Base-by-base conservation (phyloP, 371 early-diverging fungal genomes). In the Apophysomyces trapeziformis region DNA sequence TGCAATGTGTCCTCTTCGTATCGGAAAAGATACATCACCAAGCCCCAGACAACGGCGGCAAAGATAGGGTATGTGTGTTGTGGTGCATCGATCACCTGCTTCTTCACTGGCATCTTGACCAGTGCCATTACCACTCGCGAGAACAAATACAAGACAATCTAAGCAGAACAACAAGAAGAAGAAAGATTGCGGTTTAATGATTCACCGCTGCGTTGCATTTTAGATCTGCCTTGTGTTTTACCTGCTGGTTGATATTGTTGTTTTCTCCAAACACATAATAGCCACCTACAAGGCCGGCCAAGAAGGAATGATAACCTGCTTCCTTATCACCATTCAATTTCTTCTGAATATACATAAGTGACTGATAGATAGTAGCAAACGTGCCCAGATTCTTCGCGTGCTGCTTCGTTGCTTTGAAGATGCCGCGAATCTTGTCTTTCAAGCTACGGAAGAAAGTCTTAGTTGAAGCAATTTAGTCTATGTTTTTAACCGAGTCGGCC, bases 131-230 rank as follows among this genome's bases (percentile, higher is more conserved):
- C 79, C 46, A 96, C 90, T 37, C 99, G 88, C 16, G 97, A 95
- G 73, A 98, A 96, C 39, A 97, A 77, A 75, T 98, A 98, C 61
- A 97, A 80, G 5, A 94, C 92, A 66, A 98, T 97, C 95, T 98
- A 76, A 26, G 3, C 32, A 26, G 32, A 26, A 26, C 32, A 26
- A 26, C 32, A 26, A 2, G 3, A 26, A 21, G 1, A 21, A 26
- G 32, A 26, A 26, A 26, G 32, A 3, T 26, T 26, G 16, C 26
- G 46, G 16, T 26, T 26, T 26, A 26, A 26, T 26, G 32, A 26
- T 26, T 26, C 32, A 26, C 32, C 32, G 32, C 32, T 26, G 32
- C 32, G 46, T 4, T 14, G 46, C 46, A 5, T 18, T 11, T 50
- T 13, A 50, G 50, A 50, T 50, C 39, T 6, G 38, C 11, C 21